Base-by-base conservation (phyloP, 2,329 filamentous ascomycete species). In the Penicillium decumbens region DNA sequence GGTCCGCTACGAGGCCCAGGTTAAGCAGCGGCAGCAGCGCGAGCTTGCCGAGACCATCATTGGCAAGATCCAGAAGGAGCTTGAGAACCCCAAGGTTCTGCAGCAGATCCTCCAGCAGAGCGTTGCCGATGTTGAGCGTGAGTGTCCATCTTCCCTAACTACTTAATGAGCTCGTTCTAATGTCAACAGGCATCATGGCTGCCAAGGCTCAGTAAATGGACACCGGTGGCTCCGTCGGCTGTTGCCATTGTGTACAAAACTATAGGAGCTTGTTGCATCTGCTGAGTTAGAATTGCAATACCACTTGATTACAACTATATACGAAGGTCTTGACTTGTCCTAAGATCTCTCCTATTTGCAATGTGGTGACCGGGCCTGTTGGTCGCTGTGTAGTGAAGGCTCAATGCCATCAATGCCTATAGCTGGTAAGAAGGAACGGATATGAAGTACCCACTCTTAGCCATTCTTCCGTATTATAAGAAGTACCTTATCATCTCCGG, bases 41-140 rank as follows among this genome's bases (percentile, higher is more conserved):
- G 93, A 98, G 82, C 84, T 98, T 61, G 89, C 93, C 59, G 85
- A 95, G 71, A 83, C 78, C 74, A 80, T 98, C 75, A 97, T 98
- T 68, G 84, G 87, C 80, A 98, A 96, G 84, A 93, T 97, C 71
- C 86, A 88, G 76, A 97, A 97, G 84, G 92, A 97, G 82, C 84
- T 98, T 51, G 89, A 96, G 82, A 96, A 88, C 82, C 93, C 95
- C 74, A 97, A 91, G 84, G 82, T 86, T 61, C 85, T 98, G 66
- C 89, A 96, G 81, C 90, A 96, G 80, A 96, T 98, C 68, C 84
- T 98, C 65, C 87, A 93, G 79, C 93, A 98, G 82, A 95, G 90
- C 74, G 83, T 98, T 68, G 77, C 87, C 59, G 93, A 98, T 75
- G 85, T 98, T 71, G 93, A 98, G 85, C 92, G 91, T 96, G 80